Conservation (phyloP, 495 filamentous ascomycete genomes). For the Aspergillus mulundensis region DNA sequence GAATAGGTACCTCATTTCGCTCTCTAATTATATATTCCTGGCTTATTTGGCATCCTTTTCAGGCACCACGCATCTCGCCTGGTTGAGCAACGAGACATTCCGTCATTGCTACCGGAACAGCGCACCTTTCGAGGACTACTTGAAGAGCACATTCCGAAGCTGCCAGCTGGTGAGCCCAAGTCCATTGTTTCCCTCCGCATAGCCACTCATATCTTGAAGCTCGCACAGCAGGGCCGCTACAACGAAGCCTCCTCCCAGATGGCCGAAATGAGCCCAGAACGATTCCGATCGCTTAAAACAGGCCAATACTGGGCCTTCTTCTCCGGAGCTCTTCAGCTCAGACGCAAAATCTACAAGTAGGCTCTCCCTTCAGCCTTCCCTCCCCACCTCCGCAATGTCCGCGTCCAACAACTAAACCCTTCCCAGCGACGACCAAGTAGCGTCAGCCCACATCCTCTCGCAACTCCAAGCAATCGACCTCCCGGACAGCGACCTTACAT, state of each 20-base stretch:
- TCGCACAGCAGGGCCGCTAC: constrained; percentile 63
- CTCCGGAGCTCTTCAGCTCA: constrained; percentile 66
- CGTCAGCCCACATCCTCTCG: constrained; percentile 61
- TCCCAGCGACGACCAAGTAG: constrained; percentile 58
- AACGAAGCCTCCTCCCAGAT: constrained; percentile 64
- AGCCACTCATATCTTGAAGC: constrained; percentile 31
- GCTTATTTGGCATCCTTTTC: constrained; percentile 18
- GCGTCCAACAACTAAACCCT: constrained; percentile 17
- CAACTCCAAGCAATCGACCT: constrained; percentile 54
- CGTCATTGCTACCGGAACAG: constrained; percentile 63
- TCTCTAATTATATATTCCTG: neutral
- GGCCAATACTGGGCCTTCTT: constrained; percentile 77
- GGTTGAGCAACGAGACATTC: constrained; percentile 69
- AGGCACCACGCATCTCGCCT: constrained; percentile 60
- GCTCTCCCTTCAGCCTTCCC: constrained; percentile 1
- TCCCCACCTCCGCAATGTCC: neutral
- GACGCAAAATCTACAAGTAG: constrained; percentile 62
- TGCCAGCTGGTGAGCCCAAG: constrained; percentile 48
- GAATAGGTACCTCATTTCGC: constrained; percentile 56
- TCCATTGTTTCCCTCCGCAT: neutral
- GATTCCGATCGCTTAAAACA: constrained; percentile 68
- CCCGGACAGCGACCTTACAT: constrained; percentile 65
- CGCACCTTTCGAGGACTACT: constrained; percentile 70
- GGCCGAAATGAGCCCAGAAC: constrained; percentile 61
- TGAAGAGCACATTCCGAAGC: constrained; percentile 60